Percentiles rank a stretch among this genome's conserved stretches.
Evolutionary conservation across 176 grass and related monocot species (phyloP).

Genomic region (Aegilops tauschii): DNA sequence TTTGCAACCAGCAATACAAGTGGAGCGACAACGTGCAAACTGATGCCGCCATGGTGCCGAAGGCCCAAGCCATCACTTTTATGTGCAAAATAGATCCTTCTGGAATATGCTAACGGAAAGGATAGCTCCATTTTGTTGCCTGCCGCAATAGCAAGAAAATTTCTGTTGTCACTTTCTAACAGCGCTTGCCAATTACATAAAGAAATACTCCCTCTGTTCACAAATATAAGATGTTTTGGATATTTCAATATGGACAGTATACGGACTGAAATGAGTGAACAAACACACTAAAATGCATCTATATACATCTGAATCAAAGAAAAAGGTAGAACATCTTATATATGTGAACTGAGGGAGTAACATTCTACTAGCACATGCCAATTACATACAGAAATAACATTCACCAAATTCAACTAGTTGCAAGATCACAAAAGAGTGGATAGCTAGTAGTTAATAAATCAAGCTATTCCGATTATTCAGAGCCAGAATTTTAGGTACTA

Average conservation of each 20-base stretch:
- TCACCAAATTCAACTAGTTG: too few relatives aligned
- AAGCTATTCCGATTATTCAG: not conserved
- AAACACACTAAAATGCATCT: too few relatives aligned
- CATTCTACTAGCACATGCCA: too few relatives aligned
- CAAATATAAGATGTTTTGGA: too few relatives aligned
- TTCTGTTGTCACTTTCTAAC: not conserved
- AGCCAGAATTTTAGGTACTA: not conserved
- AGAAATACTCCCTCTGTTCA: not conserved
- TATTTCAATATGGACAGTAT: too few relatives aligned
- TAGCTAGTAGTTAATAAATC: not conserved
- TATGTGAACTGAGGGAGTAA: too few relatives aligned
- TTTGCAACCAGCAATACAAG: too few relatives aligned
- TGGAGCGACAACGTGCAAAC: constrained; percentile 67
- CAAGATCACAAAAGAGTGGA: too few relatives aligned
- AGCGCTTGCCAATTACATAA: not conserved
- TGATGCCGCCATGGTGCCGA: constrained; percentile 78
- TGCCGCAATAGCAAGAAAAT: constrained; percentile 14
- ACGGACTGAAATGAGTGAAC: too few relatives aligned
- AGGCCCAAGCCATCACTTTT: constrained; percentile 81
- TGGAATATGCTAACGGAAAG: constrained; percentile 77
- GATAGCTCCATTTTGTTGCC: constrained; percentile 83
- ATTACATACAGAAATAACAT: too few relatives aligned
- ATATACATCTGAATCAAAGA: too few relatives aligned
- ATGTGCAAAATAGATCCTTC: constrained; percentile 79
- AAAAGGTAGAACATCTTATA: too few relatives aligned